Conservation (phyloP, 176 grass and related monocot genomes). For the Tuctoria greenei region DNA sequence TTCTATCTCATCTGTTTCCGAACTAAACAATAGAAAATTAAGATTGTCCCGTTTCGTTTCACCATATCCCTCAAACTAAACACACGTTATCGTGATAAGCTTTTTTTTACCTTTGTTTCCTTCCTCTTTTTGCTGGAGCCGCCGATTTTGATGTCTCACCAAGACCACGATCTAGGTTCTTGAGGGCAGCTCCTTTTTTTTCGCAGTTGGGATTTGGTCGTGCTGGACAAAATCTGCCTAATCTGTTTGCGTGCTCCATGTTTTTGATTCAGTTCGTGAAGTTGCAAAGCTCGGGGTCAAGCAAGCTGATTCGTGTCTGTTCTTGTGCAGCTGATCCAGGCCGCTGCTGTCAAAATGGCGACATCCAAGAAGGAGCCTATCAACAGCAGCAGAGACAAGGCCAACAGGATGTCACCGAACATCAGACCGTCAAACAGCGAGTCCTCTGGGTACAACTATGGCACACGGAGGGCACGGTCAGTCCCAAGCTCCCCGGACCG, state of each 20-base stretch:
- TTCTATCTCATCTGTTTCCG: too few species aligned
- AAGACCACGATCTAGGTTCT: constrained; percentile 4
- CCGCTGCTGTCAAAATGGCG: constrained; percentile 32
- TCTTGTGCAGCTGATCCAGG: constrained; percentile 34
- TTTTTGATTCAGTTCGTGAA: neutral
- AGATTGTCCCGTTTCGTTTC: too few species aligned
- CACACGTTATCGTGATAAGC: too few species aligned
- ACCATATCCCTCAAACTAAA: too few species aligned
- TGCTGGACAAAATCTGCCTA: constrained; percentile 6
- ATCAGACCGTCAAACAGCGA: constrained; percentile 33
- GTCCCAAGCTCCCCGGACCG: constrained; percentile 46
- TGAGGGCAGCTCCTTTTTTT: neutral
- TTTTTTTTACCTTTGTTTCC: constrained; percentile 23
- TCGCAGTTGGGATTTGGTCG: neutral
- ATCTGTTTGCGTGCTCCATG: neutral
- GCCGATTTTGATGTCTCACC: constrained; percentile 42
- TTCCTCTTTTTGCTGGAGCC: constrained; percentile 30
- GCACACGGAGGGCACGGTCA: constrained; percentile 21
- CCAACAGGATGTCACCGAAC: constrained; percentile 40
- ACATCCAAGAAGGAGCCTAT: constrained; percentile 48
- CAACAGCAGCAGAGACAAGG: constrained; percentile 25
- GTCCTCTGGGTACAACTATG: constrained; percentile 29
- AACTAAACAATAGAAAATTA: too few species aligned
- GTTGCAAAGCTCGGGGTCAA: neutral
- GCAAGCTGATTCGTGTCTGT: neutral